phyloP scores from a whole-genome alignment of 2,329 filamentous ascomycete species.

The Fusarium goolgardi region DNA sequence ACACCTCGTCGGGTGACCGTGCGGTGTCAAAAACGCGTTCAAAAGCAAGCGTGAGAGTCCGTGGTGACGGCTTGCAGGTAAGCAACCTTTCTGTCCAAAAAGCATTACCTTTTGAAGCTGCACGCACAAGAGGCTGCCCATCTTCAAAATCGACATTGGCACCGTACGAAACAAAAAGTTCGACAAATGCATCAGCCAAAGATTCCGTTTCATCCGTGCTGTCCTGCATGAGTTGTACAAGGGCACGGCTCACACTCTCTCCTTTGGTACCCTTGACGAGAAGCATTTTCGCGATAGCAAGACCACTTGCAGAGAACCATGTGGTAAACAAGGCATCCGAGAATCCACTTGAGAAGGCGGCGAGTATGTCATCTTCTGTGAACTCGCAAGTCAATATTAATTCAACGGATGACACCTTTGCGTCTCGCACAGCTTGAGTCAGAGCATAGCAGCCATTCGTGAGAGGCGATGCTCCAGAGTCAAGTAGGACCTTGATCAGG shows the following conservation, averaged over 20 bases:
- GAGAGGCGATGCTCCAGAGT: conserved; percentile 63
- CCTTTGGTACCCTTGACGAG: conserved; percentile 62
- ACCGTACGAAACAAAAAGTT: conserved; percentile 53
- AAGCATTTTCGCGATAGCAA: conserved; percentile 60
- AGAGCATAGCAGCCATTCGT: conserved; percentile 65
- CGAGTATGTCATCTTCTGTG: conserved; percentile 57
- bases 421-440: conserved; percentile 59
- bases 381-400: conserved; percentile 58
- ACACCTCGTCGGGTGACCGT: conserved; percentile 61
- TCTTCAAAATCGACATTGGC: conserved; percentile 63
- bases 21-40: conserved; percentile 66
- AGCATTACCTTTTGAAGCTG: conserved; percentile 63
- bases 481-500: conserved; percentile 60
- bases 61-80: conserved; percentile 60
- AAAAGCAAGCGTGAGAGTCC: conserved; percentile 65
- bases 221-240: conserved; percentile 60
- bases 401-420: conserved; percentile 54
- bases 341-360: conserved; percentile 60
- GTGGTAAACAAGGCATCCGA: conserved; percentile 52
- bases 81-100: conserved; percentile 64
- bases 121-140: conserved; percentile 65
- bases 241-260: conserved; percentile 58
- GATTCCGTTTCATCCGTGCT: conserved; percentile 53
- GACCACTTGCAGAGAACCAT: conserved; percentile 62
- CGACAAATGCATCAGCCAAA: conserved; percentile 60